Conservation (phyloP, 257 asterid genomes). For the Fraxinus pennsylvanica region DNA sequence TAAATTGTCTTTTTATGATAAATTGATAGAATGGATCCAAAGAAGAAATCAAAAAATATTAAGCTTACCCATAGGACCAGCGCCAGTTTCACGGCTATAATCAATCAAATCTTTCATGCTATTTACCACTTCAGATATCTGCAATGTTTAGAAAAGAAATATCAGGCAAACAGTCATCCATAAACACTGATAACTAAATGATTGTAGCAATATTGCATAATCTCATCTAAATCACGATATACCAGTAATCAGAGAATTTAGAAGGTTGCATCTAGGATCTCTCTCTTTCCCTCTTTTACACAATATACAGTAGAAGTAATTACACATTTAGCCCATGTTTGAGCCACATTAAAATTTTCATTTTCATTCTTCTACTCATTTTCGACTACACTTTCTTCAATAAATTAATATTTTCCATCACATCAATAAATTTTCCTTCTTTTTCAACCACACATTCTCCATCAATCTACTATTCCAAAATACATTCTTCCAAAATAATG, state of each 20-base stretch:
- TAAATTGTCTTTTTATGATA: neutral
- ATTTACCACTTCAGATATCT: conserved; percentile 99
- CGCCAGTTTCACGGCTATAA: conserved; percentile 82
- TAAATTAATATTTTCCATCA: too few species aligned
- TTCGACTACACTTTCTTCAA: too few species aligned
- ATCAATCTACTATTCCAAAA: too few species aligned
- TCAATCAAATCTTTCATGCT: conserved; percentile 99
- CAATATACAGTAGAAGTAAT: neutral
- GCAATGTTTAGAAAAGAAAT: conserved; percentile 30
- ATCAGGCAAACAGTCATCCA: conserved; percentile 18
- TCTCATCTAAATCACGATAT: neutral
- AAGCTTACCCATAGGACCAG: conserved; percentile 96
- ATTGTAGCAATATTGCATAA: neutral
- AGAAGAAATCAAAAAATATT: conserved; percentile 10
- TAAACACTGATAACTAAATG: neutral
- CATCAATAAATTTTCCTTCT: too few species aligned
- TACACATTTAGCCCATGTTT: neutral
- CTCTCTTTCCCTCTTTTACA: neutral
- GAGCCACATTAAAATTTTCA: too few species aligned
- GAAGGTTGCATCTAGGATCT: neutral
- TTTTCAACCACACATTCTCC: too few species aligned
- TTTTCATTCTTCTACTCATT: too few species aligned
- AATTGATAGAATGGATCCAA: conserved; percentile 1
- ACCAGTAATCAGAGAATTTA: neutral
- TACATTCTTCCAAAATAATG: too few species aligned